Base-by-base conservation (phyloP, 2,329 filamentous ascomycete species). In the Talaromyces sp. region DNA sequence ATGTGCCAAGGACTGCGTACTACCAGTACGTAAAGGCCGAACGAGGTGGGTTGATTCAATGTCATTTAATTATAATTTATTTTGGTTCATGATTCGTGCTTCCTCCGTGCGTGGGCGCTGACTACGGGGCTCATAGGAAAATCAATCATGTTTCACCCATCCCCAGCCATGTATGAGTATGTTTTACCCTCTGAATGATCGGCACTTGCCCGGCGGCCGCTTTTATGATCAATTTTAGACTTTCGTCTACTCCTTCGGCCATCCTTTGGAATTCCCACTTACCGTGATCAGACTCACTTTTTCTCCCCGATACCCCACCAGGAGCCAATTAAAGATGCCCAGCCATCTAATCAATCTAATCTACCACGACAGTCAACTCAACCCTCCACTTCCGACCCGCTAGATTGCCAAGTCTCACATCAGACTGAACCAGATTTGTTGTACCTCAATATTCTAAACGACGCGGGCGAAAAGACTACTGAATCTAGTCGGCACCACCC, bases 401-500 rank as follows among this genome's bases (percentile, higher is more conserved):
- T 33, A 4, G 27, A 49, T 16, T 19, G 9, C 24, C 24, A 33
- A 32, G 16, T 16, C 27, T 17, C 46, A 7, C 36, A 10, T 11
- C 24, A 22, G 24, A 40, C 46, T n/a, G 35, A 41, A 20, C 36
- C 36, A 32, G 36, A 41, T 32, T 17, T 49, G 35, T 16, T 40
- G 7, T 49, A 49, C 33, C 46, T 49, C 13, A 49, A 49, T 33
- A 49, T 49, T 20, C 11, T 49, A 2, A 41, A 49, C 8, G 46
- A 49, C 3, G 36, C 46, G 5, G 46, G 20, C 10, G 46, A 49
- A 32, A 32, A 41, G 9, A 49, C 36, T 13, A 16, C 46, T 10
- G 35, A 40, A 24, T 40, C 29, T 3, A 4, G 22, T 47, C 45
- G 24, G 22, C 20, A 40, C 14, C 33, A 48, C 10, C 4, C 20